These are phyloP conservation scores for Samsoniella hepiali DNA, from an alignment of 2,329 filamentous ascomycete species.

Conservation along the genomic window DNA sequence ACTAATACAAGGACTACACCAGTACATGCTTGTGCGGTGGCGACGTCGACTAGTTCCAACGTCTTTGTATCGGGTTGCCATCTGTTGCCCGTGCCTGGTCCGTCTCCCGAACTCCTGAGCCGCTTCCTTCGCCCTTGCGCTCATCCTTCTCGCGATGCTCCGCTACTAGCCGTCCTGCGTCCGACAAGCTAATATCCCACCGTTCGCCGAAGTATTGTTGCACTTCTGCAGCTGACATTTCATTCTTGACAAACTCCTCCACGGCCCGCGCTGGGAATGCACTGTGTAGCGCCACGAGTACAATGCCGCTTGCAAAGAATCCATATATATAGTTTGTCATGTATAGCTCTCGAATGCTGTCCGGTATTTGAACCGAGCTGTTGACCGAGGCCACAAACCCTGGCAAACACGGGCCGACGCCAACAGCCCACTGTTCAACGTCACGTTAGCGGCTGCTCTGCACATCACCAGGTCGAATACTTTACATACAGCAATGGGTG, in stretches of 20 bases:
- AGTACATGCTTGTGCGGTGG: too few relatives aligned
- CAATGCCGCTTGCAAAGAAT: constrained; percentile 32
- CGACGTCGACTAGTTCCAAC: not conserved
- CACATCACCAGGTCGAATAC: not conserved
- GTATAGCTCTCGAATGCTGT: constrained; percentile 38
- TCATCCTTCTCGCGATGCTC: not conserved
- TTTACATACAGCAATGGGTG: constrained; percentile 35
- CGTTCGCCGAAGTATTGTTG: constrained; percentile 29
- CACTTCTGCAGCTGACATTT: constrained; percentile 26
- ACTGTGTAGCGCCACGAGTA: constrained; percentile 32
- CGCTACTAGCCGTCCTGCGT: constrained; percentile 10
- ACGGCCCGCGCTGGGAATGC: constrained; percentile 29
- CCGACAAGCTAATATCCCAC: constrained; percentile 31
- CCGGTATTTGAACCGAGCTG: constrained; percentile 30
- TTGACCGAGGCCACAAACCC: constrained; percentile 42
- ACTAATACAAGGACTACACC: too few relatives aligned
- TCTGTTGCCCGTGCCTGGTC: not conserved
- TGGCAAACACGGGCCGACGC: constrained; percentile 39
- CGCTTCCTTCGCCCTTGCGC: not conserved
- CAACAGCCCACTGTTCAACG: constrained; percentile 35
- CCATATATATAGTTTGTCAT: constrained; percentile 40
- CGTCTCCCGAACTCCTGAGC: not conserved
- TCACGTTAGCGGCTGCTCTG: not conserved
- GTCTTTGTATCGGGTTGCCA: not conserved
- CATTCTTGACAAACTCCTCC: constrained; percentile 29